phyloP scores from a whole-genome alignment of 495 filamentous ascomycete species.

The Amniculicola lignicola region DNA sequence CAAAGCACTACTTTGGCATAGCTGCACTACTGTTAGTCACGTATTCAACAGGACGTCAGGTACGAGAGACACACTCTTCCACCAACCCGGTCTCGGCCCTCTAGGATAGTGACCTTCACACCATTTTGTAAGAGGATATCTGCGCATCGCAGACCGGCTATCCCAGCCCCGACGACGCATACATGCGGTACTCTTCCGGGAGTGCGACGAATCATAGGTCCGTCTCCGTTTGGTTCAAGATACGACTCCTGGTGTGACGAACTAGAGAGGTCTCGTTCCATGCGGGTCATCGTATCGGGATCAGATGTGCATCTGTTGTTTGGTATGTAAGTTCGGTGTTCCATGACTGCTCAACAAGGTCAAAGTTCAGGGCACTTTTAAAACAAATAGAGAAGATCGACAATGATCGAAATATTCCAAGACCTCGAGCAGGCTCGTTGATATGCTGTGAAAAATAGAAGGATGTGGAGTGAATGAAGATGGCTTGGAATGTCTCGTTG shows the following conservation, averaged over 20 bases:
- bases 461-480: too few species aligned
- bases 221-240: conserved; percentile 19
- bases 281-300: conserved; percentile 20
- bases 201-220: conserved; percentile 19
- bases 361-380: not conserved
- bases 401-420: too few species aligned
- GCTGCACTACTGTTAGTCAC: conserved; percentile 22
- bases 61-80: conserved; percentile 61
- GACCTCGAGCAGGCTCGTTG: too few species aligned
- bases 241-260: conserved; percentile 26
- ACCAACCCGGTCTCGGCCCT: conserved; percentile 78
- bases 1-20: conserved; percentile 32
- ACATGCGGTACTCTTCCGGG: conserved; percentile 49
- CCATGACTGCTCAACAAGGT: conserved; percentile 9
- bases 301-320: conserved; percentile 4
- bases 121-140: conserved; percentile 76
- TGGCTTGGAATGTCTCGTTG: too few species aligned
- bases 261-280: conserved; percentile 27
- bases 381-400: too few species aligned
- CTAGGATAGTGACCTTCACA: conserved; percentile 77
- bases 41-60: not conserved
- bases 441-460: too few species aligned
- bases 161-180: conserved; percentile 79
- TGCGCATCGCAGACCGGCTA: conserved; percentile 84
- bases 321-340: conserved; percentile 20